Evolutionary conservation across 768 basidiomycete genomes (phyloP), one percentile per base, ranked within the genome.

Genomic region (Amanita polypyramis): DNA sequence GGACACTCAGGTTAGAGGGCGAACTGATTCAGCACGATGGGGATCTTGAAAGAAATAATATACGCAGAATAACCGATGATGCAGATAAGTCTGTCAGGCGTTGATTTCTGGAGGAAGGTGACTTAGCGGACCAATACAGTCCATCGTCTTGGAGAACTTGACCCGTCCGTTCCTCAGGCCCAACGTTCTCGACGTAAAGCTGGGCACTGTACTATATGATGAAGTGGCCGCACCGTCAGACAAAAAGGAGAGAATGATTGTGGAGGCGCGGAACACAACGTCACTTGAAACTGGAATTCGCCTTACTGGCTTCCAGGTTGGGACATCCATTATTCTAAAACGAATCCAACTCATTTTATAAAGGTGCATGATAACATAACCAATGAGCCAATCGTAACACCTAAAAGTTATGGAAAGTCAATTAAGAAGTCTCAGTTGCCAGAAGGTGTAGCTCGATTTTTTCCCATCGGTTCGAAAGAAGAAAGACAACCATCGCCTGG

Each of bases 141-240:
- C 78, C 50, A 67, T 95, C 45, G 89, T 95, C 25, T 65, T 99
- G 2, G 84, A 94, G 66, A 97, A 99, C 62, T 66, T 93, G 10
- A 65, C 85, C 2, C 64, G 82, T 54, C 59, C 72, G 1, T 97
- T 93, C 68, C 56, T 65, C 30, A 84, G 80, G 60, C 94, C 94
- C 5, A 91, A 87, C 55, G 76, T 96, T 49, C 70, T 97, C 23
- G 95, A 99, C 61, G 73, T 92, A 60, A 99, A 98, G 63, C 83
- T 98, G 12, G 96, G 96, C 1, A 94, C 85, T 0, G 70, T 85
- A 1, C 73, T 98, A n/a, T 88, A 87, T 53, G 91, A 88, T 43
- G 76, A 82, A 45, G 43, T 34, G 17, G 58, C 60, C 9, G 74
- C 85, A 4, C 62, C 74, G 0, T 70, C 75, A 2, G 88, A 86